Percentiles rank a stretch among this genome's conserved stretches.
Evolutionary conservation across 495 filamentous ascomycete genomes (phyloP).

Genomic region (Neurospora discreta): DNA sequence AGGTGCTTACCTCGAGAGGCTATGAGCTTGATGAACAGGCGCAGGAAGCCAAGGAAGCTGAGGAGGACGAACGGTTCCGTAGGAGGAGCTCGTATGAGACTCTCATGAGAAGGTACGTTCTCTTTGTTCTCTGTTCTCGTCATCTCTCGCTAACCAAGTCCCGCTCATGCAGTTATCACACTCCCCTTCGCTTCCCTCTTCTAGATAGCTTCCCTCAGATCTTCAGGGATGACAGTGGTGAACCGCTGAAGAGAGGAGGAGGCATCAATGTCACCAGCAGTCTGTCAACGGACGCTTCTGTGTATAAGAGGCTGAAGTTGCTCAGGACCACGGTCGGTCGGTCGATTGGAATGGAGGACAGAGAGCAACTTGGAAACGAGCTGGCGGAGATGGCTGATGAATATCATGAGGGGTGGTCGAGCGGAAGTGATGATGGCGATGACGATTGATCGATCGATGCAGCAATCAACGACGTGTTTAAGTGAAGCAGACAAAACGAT

Average conservation of each 20-base stretch:
- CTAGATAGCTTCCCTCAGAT: conserved; percentile 73
- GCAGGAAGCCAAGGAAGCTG: conserved; percentile 7
- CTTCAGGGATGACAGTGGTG: conserved; percentile 37
- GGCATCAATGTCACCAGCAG: conserved; percentile 49
- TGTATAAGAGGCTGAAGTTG: conserved; percentile 54
- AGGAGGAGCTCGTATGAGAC: conserved; percentile 14
- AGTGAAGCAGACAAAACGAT: conserved; percentile 29
- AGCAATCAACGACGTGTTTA: background rate
- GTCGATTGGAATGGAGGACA: conserved; percentile 59
- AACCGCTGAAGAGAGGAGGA: conserved; percentile 16
- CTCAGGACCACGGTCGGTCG: conserved; percentile 49
- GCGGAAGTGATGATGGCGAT: conserved; percentile 71
- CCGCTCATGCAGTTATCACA: conserved; percentile 23
- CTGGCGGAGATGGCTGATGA: conserved; percentile 75
- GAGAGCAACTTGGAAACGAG: conserved; percentile 72
- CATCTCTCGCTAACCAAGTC: background rate
- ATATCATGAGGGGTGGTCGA: conserved; percentile 84
- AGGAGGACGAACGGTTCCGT: conserved; percentile 3
- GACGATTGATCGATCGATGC: conserved; percentile 38
- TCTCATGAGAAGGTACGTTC: conserved; percentile 12
- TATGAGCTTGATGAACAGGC: conserved; percentile 6
- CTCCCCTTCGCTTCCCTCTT: conserved; percentile 57
- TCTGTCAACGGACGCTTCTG: conserved; percentile 63
- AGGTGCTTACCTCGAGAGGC: conserved; percentile 14
- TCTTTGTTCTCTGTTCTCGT: too few species aligned